These are phyloP conservation scores for Metschnikowia noctiluminum DNA, from an alignment of 805 yeast genomes.

Conservation along the genomic window DNA sequence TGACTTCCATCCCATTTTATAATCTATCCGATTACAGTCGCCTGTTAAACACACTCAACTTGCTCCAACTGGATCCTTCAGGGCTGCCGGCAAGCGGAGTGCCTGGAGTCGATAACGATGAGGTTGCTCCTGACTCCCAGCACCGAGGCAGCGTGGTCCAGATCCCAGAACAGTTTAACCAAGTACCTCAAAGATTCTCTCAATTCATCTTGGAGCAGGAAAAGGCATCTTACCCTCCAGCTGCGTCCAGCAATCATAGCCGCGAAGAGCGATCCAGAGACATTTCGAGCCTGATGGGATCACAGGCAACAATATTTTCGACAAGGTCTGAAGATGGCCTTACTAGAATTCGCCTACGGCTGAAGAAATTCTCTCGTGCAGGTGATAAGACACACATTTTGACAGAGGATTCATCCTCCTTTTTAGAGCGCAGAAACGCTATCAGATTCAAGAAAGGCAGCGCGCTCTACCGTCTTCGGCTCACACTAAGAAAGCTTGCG, in stretches of 20 bases:
- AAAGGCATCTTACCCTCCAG: conserved; percentile 2
- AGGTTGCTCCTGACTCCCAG: background rate
- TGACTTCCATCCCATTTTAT: conserved; percentile 10
- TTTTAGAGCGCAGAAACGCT: conserved; percentile 29
- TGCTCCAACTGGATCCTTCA: conserved; percentile 6
- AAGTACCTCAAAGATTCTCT: conserved; percentile 40
- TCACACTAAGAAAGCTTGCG: conserved; percentile 3
- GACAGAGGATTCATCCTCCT: background rate
- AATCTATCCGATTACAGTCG: conserved; percentile 14
- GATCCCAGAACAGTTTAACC: conserved; percentile 21
- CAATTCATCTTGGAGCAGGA: conserved; percentile 38
- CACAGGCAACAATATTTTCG: conserved; percentile 45
- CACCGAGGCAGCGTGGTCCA: background rate
- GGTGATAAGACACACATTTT: background rate
- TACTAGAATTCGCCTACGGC: background rate
- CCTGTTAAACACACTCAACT: conserved; percentile 14
- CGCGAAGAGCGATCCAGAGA: conserved; percentile 17
- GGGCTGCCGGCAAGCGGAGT: background rate
- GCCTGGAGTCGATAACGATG: background rate
- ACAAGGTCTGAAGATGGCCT: conserved; percentile 27
- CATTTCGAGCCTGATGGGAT: conserved; percentile 38
- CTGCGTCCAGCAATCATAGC: conserved; percentile 1
- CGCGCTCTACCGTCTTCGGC: conserved; percentile 28
- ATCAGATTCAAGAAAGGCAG: conserved; percentile 35
- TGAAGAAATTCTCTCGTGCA: background rate